Evolutionary conservation across 768 basidiomycete genomes (phyloP), one percentile per base, ranked within the genome.

Genomic region (Lactifluus hygrophoroides): DNA sequence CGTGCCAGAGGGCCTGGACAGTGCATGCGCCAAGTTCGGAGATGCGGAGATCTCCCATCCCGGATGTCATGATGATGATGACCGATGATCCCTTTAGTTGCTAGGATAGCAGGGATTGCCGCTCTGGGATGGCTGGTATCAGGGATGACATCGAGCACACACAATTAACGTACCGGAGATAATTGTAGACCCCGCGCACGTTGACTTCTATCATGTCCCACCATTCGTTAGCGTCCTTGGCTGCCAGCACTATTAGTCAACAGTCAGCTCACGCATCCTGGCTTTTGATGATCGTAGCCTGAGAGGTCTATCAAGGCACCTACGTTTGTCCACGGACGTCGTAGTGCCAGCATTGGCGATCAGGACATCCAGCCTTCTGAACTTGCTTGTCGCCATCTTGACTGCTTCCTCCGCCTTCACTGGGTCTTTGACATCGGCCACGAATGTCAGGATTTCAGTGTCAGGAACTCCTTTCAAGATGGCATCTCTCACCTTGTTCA

Each of bases 361-460:
- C n/a, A n/a, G n/a, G n/a, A n/a, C n/a, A n/a, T n/a, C n/a, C n/a
- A n/a, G n/a, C n/a, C n/a, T n/a, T n/a, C n/a, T n/a, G n/a, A n/a
- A n/a, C n/a, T 10, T 6, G n/a, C n/a, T n/a, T n/a, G n/a, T n/a
- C n/a, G n/a, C n/a, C n/a, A n/a, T n/a, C n/a, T n/a, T n/a, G n/a
- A n/a, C n/a, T n/a, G n/a, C n/a, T n/a, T n/a, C n/a, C n/a, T n/a
- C n/a, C n/a, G n/a, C n/a, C n/a, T n/a, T n/a, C n/a, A 62, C 57
- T 9, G 53, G 53, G 35, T 67, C 57, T 3, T 61, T 60, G 25
- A 69, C 68, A 53, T 74, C 70, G 6, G 66, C 65, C 13, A 57
- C 46, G 21, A 69, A 44, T 51, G 25, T 28, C 53, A 59, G 0
- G n/a, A n/a, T n/a, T n/a, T n/a, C n/a, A n/a, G n/a, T n/a, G n/a